Base-by-base conservation (phyloP, 148 eudicot species). In the Persicaria maculosa region DNA sequence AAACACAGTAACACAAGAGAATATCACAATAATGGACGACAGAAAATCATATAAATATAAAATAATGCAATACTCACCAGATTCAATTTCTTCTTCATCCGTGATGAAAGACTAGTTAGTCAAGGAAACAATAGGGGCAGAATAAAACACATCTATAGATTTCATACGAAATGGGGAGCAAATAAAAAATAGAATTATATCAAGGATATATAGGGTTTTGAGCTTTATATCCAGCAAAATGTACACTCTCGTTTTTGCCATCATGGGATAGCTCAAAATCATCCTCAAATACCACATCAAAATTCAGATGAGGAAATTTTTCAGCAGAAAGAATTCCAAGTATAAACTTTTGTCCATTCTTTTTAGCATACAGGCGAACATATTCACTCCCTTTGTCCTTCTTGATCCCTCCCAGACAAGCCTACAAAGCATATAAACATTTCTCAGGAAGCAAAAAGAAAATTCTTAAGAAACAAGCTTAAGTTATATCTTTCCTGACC, bases 231-330 rank as follows among this genome's bases (percentile, higher is more conserved):
- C 97, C 97, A 75, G 55, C 77, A 80, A 89, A 84, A 81, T 80
- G 86, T 55, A 92, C 89, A 75, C 87, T 88, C 77, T 92, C 97
- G 80, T 82, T 77, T 83, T 89, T 92, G 84, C 85, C 80, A 81
- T 87, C 89, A 85, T 92, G 97, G 36, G 89, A 85, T 70, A 92
- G 80, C 76, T 86, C 87, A 84, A 92, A 88, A 16, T 83, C 83
- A 77, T 76, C 81, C 52, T 86, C 83, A 64, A 92, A 89, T 70
- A 89, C 79, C 75, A 92, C 79, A 78, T 92, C 94, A 81, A 92
- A 85, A 72, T 78, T 85, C 46, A 80, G 76, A 76, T 89, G 91
- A 65, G 90, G 89, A 36, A 86, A 68, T 81, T 86, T 89, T 10
- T 85, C 89, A 47, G 80, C 44, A n/a, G 81, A 78, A 53, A 92